Base-by-base conservation (phyloP, 2,329 filamentous ascomycete species). In the Thelonectria olida region DNA sequence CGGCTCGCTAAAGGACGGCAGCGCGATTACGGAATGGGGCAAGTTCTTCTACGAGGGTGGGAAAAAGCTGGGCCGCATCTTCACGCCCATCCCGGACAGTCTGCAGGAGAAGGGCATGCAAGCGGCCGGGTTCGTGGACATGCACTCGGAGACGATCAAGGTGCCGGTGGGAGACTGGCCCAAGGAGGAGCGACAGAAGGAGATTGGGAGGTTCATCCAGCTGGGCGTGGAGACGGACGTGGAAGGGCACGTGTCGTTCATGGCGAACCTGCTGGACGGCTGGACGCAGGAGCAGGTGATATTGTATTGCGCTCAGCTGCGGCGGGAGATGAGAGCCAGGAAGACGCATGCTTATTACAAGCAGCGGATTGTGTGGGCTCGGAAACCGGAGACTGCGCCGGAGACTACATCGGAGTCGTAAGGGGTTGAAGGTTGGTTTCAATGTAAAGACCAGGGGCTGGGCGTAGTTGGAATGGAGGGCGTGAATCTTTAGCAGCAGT, bases 211-310 rank as follows among this genome's bases (percentile, higher is more conserved):
- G 17, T 78, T 73, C 49, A 67, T 67, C 3, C 69, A 73, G 27
- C 55, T 72, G 7, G 72, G 72, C 1, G 63, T 77, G 1, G 71
- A 74, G 23, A 71, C 73, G 12, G 75, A 78, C n/a, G 67, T 74
- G 15, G 74, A 77, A 47, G 75, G 75, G 31, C 64, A 65, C 36
- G 62, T 68, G 13, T 28, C 72, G 22, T 74, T 71, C 45, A 72
- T 78, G 47, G 69, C 68, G 5, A 50, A 42, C 5, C 66, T 76
- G 12, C 70, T 77, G 42, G 73, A 75, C 17, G 73, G 74, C 2
- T 78, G 76, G 77, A 64, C 67, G 2, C 66, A 65, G n/a, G 67
- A 72, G 4, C 69, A 78, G 44, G 72, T 76, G 0, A 54, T 71
- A 3, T 61, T 72, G 9, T 77, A 75, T 47, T 71, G 75, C 20